These are phyloP conservation scores for Bruguiera parviflora DNA, from an alignment of 345 rosid genomes.

Conservation along the genomic window DNA sequence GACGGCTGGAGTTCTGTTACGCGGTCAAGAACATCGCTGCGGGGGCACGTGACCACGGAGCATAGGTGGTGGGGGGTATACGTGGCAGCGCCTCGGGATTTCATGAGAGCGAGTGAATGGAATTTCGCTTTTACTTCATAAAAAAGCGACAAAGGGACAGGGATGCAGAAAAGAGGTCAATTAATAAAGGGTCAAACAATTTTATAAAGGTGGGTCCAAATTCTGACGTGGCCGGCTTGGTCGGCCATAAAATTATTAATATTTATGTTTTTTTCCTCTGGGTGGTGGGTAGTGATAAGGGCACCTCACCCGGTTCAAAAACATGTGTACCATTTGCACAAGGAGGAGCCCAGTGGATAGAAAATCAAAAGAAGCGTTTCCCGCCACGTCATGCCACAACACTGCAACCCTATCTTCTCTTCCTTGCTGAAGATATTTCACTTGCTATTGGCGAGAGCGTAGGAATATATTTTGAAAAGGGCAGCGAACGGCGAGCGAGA, in stretches of 20 bases:
- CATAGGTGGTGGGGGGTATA: background rate
- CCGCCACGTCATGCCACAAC: slow-evolving; percentile 24
- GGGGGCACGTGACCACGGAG: slow-evolving; percentile 13
- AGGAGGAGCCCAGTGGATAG: background rate
- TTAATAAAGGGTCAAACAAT: slow-evolving; percentile 42
- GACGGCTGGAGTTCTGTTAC: slow-evolving; percentile 42
- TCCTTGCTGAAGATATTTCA: slow-evolving; percentile 12
- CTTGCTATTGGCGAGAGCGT: background rate
- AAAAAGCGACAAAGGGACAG: slow-evolving; percentile 22
- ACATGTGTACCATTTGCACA: background rate
- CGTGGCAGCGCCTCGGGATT: slow-evolving; percentile 26
- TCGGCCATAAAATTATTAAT: slow-evolving; percentile 4
- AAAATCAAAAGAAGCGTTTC: background rate
- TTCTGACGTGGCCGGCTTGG: slow-evolving; percentile 52
- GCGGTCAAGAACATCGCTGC: slow-evolving; percentile 21
- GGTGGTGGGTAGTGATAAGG: background rate
- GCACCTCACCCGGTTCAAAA: background rate
- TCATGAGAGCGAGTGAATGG: slow-evolving; percentile 21
- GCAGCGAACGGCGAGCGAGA: slow-evolving; percentile 29
- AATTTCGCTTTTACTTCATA: background rate
- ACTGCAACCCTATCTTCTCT: slow-evolving; percentile 11
- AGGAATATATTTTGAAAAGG: background rate
- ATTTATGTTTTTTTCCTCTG: background rate
- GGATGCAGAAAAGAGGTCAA: slow-evolving; percentile 13
- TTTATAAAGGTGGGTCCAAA: slow-evolving; percentile 27